These are phyloP conservation scores for Apiotrichum montevideense DNA, from an alignment of 1,284 basidiomycete genomes.

Conservation along the genomic window DNA sequence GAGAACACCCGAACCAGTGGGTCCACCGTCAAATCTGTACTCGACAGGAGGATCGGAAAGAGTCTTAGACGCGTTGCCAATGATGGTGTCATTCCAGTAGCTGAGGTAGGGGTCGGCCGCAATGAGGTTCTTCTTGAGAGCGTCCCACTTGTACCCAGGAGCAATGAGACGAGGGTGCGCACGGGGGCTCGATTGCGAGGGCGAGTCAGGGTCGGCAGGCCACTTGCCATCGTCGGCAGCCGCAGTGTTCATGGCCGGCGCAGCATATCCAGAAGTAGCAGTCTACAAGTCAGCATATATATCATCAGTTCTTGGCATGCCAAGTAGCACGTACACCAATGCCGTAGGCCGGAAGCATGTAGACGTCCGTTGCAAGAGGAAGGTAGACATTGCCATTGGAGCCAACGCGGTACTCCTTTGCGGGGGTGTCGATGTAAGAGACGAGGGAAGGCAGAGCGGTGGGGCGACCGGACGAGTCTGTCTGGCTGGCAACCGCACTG, in stretches of 20 bases:
- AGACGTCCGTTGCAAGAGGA: conserved; percentile 60
- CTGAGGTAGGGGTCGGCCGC: conserved; percentile 76
- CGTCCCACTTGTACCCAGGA: conserved; percentile 84
- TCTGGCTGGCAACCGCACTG: conserved; percentile 27
- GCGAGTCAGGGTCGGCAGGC: conserved; percentile 68
- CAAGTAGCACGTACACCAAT: conserved; percentile 60
- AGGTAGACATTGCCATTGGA: conserved; percentile 36
- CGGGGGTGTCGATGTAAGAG: conserved; percentile 4
- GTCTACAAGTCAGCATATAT: conserved; percentile 53
- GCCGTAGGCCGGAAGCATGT: conserved; percentile 78
- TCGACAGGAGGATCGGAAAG: conserved; percentile 57
- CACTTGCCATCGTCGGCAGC: conserved; percentile 56
- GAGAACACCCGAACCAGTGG: conserved; percentile 72
- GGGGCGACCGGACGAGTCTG: conserved; percentile 35
- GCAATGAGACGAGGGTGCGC: conserved; percentile 89
- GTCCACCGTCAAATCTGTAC: conserved; percentile 70
- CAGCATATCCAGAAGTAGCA: conserved; percentile 65
- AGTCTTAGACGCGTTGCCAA: conserved; percentile 77
- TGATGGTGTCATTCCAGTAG: conserved; percentile 86
- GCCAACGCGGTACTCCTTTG: neutral
- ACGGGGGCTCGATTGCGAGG: conserved; percentile 56
- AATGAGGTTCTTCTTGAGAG: conserved; percentile 66
- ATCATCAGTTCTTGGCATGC: neutral
- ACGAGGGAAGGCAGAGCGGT: conserved; percentile 30
- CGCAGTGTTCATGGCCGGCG: conserved; percentile 62